phyloP scores from a whole-genome alignment of 2,329 filamentous ascomycete genomes.

The Calonectria pauciramosa region DNA sequence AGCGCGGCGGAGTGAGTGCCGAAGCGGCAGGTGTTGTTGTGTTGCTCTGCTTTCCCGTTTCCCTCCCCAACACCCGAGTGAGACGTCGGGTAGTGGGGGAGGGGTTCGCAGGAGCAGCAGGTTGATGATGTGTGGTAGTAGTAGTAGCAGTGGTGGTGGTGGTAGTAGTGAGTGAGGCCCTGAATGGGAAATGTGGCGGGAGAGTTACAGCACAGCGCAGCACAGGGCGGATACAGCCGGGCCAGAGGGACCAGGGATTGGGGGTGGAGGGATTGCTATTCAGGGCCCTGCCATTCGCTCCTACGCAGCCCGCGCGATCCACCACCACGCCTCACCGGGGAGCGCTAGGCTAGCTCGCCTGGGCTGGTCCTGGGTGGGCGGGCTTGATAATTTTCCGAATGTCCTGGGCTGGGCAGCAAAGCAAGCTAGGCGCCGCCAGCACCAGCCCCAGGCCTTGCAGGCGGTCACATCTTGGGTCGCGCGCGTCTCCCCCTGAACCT shows the following conservation, averaged over 20 bases:
- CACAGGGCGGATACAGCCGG: background rate
- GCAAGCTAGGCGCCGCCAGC: too few relatives aligned
- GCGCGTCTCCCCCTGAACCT: background rate
- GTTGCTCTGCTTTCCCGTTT: background rate
- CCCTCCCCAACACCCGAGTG: background rate
- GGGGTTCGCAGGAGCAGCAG: slow-evolving; percentile 1
- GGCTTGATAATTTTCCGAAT: slow-evolving; percentile 10
- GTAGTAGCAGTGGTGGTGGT: too few relatives aligned
- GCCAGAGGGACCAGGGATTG: background rate
- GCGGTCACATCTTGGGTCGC: background rate
- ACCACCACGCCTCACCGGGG: background rate
- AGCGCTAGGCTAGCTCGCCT: slow-evolving; percentile 1
- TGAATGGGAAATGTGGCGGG: background rate
- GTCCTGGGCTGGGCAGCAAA: background rate
- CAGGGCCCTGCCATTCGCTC: background rate
- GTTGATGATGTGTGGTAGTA: background rate
- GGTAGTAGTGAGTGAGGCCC: background rate
- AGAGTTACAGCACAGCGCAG: background rate
- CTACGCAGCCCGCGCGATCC: background rate
- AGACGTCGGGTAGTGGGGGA: slow-evolving; percentile 5
- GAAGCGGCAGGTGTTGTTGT: background rate
- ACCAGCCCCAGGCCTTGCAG: background rate
- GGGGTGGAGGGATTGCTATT: background rate
- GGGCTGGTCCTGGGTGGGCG: slow-evolving; percentile 1
- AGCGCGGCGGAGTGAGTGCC: background rate